Conservation (phyloP, 305 asterid genomes). For the Lippia alba region DNA sequence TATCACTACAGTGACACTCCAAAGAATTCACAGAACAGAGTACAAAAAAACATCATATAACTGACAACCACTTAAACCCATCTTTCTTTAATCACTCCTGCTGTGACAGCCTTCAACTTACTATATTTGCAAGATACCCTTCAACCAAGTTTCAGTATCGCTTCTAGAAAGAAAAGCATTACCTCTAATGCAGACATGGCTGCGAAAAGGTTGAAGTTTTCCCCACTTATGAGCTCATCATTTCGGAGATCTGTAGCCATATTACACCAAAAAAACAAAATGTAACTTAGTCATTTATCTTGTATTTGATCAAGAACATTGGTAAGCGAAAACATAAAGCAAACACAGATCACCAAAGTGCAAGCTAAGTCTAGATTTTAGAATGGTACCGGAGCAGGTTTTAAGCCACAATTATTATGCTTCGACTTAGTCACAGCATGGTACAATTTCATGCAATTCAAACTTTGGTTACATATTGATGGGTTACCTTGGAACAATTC, state of each 20-base stretch:
- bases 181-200: slow-evolving; percentile 99
- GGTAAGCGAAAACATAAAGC: slow-evolving; percentile 13
- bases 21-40: slow-evolving; percentile 10
- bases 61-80: slow-evolving; percentile 4
- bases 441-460: too few relatives aligned
- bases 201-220: slow-evolving; percentile 87
- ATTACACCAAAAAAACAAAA: slow-evolving; percentile 26
- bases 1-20: neutral
- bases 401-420: too few relatives aligned
- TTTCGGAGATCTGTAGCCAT: slow-evolving; percentile 75
- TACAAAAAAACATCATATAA: slow-evolving; percentile 14
- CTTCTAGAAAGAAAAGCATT: slow-evolving; percentile 37
- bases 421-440: too few relatives aligned
- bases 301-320: slow-evolving; percentile 16
- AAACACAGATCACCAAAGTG: slow-evolving; percentile 20
- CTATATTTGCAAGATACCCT: slow-evolving; percentile 18
- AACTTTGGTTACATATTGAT: too few relatives aligned
- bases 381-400: too few relatives aligned
- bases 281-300: slow-evolving; percentile 19
- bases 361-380: slow-evolving; percentile 15
- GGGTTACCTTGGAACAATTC: too few relatives aligned
- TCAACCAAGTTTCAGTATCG: slow-evolving; percentile 4
- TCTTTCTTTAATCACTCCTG: slow-evolving; percentile 8
- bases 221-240: slow-evolving; percentile 90
- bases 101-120: slow-evolving; percentile 22